Evolutionary conservation across 2,329 filamentous ascomycete species (phyloP).

Genomic region (Cryphonectria japonica): DNA sequence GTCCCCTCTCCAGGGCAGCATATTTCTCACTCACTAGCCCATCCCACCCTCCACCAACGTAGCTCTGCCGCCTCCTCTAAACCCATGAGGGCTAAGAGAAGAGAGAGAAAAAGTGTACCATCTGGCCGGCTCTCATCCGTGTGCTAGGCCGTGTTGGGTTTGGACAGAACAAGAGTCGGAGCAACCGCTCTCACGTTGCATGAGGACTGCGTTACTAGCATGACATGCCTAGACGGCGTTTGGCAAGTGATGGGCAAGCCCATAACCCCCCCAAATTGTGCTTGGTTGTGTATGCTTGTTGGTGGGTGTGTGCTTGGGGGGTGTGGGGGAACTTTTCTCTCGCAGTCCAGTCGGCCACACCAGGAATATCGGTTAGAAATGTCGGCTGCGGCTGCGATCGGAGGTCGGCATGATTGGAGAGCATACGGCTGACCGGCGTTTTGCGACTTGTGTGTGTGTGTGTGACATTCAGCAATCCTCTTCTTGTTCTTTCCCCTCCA

Average conservation of each 20-base stretch:
- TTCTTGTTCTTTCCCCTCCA: neutral
- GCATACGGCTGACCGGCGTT: neutral
- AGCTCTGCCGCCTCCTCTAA: neutral
- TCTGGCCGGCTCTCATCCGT: neutral
- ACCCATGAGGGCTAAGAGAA: neutral
- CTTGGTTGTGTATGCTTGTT: neutral
- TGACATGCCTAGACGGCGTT: slow-evolving; percentile 2
- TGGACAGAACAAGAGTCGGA: neutral
- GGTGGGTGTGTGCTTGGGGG: neutral
- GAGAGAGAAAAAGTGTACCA: neutral
- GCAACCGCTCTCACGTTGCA: neutral
- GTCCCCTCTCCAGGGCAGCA: neutral
- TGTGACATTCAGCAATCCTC: neutral
- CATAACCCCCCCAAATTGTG: neutral
- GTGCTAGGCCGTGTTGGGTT: neutral
- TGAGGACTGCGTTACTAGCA: neutral
- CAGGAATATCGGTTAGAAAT: neutral
- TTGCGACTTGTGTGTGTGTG: neutral
- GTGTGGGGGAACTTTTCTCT: no score
- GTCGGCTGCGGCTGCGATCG: neutral
- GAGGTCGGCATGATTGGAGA: neutral
- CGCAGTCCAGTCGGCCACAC: neutral
- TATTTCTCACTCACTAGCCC: neutral
- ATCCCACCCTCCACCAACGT: neutral
- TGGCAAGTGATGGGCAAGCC: slow-evolving; percentile 7